Evolutionary conservation across 306 rosid species (phyloP).

Genomic region (Lathyrus oleraceus): DNA sequence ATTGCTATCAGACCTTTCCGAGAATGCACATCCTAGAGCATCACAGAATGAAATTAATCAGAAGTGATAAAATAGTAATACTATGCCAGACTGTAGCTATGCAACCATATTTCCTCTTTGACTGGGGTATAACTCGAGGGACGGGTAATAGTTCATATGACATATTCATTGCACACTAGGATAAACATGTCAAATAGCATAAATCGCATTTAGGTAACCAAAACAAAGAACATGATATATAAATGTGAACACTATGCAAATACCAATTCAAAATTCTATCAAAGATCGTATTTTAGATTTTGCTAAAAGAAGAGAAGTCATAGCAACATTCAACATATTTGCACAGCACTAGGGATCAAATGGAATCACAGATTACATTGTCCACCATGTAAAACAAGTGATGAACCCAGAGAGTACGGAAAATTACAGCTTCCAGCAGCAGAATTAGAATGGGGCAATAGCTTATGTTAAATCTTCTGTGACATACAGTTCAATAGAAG

Average conservation of each 20-base stretch:
- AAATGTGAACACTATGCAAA: not conserved
- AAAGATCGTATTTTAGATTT: not conserved
- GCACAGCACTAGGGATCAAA: not conserved
- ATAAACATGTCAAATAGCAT: conserved; percentile 9
- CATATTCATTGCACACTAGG: not conserved
- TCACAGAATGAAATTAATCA: conserved; percentile 30
- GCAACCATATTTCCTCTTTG: not conserved
- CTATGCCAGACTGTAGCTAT: not conserved
- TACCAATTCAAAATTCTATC: conserved; percentile 21
- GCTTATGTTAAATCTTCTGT: not conserved
- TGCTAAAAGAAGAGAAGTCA: conserved; percentile 2
- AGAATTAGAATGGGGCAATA: not conserved
- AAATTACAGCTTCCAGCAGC: conserved; percentile 15
- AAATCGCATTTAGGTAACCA: not conserved
- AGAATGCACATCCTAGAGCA: conserved; percentile 84
- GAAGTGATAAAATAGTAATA: not conserved
- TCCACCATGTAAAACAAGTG: conserved; percentile 4
- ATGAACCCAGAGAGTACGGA: not conserved
- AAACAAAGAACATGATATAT: conserved; percentile 9
- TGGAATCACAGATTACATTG: conserved; percentile 6
- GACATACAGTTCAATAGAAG: not conserved
- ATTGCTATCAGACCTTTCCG: conserved; percentile 79
- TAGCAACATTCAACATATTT: conserved; percentile 16
- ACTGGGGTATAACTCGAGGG: not conserved
- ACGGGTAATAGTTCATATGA: not conserved